Conservation (phyloP, 1,139 yeast species). For the Petasospora fabianii region DNA sequence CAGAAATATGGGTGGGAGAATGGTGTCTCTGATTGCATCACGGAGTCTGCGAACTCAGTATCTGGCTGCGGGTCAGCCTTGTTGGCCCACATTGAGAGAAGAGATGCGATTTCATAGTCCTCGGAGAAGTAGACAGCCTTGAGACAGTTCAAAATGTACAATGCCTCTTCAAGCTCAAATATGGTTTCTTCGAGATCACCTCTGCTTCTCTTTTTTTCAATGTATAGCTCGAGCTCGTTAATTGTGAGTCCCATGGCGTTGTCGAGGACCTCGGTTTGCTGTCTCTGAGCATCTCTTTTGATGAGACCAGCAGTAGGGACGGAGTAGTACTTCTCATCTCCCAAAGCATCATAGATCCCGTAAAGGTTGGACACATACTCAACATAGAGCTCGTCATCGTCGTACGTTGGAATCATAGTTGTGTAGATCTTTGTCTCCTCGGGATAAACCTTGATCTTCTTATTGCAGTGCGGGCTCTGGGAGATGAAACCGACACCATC, state of each 20-base stretch:
- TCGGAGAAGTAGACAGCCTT: slow-evolving; percentile 50
- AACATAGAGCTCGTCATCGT: slow-evolving; percentile 33
- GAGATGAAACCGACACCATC: slow-evolving; percentile 40
- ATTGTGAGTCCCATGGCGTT: slow-evolving; percentile 33
- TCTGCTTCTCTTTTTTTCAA: slow-evolving; percentile 25
- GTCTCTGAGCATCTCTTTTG: slow-evolving; percentile 29
- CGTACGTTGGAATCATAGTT: slow-evolving; percentile 35
- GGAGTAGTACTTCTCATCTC: slow-evolving; percentile 34
- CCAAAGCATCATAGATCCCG: slow-evolving; percentile 35
- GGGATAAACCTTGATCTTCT: slow-evolving; percentile 24
- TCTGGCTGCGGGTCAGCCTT: slow-evolving; percentile 61
- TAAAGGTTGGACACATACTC: slow-evolving; percentile 37
- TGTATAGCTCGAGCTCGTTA: slow-evolving; percentile 33
- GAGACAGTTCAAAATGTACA: slow-evolving; percentile 54
- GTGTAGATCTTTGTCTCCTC: slow-evolving; percentile 37
- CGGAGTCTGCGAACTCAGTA: slow-evolving; percentile 43
- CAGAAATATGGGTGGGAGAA: slow-evolving; percentile 59
- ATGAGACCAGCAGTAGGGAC: slow-evolving; percentile 37
- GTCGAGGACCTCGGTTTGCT: slow-evolving; percentile 33
- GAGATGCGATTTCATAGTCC: slow-evolving; percentile 41
- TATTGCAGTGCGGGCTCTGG: slow-evolving; percentile 28
- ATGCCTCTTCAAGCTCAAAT: slow-evolving; percentile 44
- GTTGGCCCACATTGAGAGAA: slow-evolving; percentile 55
- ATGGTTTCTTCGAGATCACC: slow-evolving; percentile 25
- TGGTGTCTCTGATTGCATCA: slow-evolving; percentile 40